A percentile compares a stretch with the other conserved stretches of the same genome.
These are phyloP conservation scores for Euphrasia arctica DNA, from an alignment of 305 asterid genomes.

Conservation along the genomic window DNA sequence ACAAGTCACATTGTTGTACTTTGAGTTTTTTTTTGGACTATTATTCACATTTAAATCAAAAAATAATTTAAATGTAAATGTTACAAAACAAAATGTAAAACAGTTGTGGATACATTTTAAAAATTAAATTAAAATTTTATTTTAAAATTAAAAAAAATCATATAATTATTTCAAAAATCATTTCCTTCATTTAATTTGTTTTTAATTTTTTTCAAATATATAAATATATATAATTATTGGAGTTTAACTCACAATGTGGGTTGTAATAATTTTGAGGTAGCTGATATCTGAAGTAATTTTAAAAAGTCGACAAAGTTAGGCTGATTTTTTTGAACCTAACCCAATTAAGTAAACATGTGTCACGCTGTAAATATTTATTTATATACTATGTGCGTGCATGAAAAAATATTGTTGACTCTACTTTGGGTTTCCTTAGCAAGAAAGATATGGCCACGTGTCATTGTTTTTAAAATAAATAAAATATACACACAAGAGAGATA, in stretches of 20 bases:
- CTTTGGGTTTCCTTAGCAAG: conserved; percentile 33
- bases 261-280: neutral
- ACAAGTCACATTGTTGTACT: conserved; percentile 19
- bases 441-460: conserved; percentile 36
- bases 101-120: too few species aligned
- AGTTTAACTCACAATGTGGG: neutral
- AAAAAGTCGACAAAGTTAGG: too few species aligned
- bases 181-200: too few species aligned
- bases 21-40: conserved; percentile 17
- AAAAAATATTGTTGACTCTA: conserved; percentile 4
- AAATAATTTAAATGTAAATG: too few species aligned
- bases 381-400: neutral
- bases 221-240: too few species aligned
- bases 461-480: neutral
- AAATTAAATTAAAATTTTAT: too few species aligned
- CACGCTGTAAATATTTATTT: conserved; percentile 13
- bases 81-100: too few species aligned
- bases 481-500: neutral
- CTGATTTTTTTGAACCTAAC: neutral
- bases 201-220: too few species aligned
- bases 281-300: too few species aligned
- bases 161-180: too few species aligned
- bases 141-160: too few species aligned
- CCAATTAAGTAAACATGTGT: conserved; percentile 25
- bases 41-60: neutral